These are phyloP conservation scores for Sideroxylon spinosum DNA, from an alignment of 179 eudicot genomes.

Conservation along the genomic window DNA sequence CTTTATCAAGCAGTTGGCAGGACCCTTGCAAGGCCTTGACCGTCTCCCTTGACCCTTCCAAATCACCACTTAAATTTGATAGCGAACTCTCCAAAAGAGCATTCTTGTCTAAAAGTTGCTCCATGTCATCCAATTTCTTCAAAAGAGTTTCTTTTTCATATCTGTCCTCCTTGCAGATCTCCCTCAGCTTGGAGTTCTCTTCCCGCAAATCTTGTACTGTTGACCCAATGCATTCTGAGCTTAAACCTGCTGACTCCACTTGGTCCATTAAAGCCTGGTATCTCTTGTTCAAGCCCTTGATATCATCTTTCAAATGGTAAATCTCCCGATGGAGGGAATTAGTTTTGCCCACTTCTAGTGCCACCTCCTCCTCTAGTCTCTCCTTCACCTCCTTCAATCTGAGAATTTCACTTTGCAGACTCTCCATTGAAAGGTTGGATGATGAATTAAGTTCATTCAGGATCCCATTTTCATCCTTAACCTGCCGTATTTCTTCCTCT, in stretches of 20 bases:
- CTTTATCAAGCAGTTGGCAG: conserved; percentile 43
- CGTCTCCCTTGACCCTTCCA: conserved; percentile 46
- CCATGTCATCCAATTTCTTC: conserved; percentile 51
- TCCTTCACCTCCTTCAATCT: conserved; percentile 59
- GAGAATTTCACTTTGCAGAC: conserved; percentile 49
- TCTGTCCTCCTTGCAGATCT: conserved; percentile 37
- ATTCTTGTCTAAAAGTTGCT: conserved; percentile 44
- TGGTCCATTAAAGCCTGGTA: conserved; percentile 54
- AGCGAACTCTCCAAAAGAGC: conserved; percentile 43
- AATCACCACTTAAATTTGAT: conserved; percentile 44
- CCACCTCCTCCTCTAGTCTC: conserved; percentile 69
- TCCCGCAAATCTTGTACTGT: conserved; percentile 57
- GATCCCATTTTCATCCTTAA: conserved; percentile 57
- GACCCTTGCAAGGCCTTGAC: conserved; percentile 49
- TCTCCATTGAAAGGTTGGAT: conserved; percentile 40
- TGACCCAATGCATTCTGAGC: conserved; percentile 48
- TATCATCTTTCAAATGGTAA: conserved; percentile 53
- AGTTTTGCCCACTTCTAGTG: conserved; percentile 49
- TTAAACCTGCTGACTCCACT: conserved; percentile 54
- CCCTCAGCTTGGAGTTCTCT: conserved; percentile 61
- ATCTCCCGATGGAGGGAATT: conserved; percentile 58
- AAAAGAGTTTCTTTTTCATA: conserved; percentile 50
- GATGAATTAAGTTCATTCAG: conserved; percentile 43
- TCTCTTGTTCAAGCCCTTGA: conserved; percentile 45
- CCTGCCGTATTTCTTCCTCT: conserved; percentile 47